Evolutionary conservation across 176 grass and related monocot species (phyloP), one percentile per base, ranked within the genome.

Genomic region (Saccharum officinarum): DNA sequence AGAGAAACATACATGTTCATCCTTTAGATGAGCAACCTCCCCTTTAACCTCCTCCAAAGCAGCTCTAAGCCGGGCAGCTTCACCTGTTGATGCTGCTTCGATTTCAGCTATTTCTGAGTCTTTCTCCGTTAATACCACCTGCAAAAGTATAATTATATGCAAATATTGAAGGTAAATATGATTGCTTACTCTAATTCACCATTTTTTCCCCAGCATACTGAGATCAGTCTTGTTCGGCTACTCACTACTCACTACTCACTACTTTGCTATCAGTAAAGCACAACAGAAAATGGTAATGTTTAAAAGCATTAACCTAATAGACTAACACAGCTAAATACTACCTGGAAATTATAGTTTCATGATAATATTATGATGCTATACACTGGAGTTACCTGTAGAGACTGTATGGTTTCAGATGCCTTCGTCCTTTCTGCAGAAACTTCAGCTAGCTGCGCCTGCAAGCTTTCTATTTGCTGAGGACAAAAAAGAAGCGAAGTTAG

Each of bases 41-140:
- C 90, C 86, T 91, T 90, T 99, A 83, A 92, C 46, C 86, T 94
- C 88, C 86, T 96, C 97, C 84, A 99, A 66, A 71, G 87, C 67
- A 86, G 90, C 97, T 92, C 89, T 92, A 89, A 99, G 76, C 50
- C 93, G 87, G 40, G 88, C 97, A 92, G 91, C 84, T 89, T 99
- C 97, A 86, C 97, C 93, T 14, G 92, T 99, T 82, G 97, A 94
- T 75, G 90, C 90, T 89, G 93, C 86, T 85, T 99, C 92, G 30
- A 99, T 92, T 84, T 96, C 97, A 84, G 97, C 92, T 83, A 99
- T 99, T 85, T 99, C 82, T 64, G 90, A 91, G 82, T 99, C 97
- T 92, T 96, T 99, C 84, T 99, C 90, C 17, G 73, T 80, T 55
- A 99, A 84, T 40, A 96, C 59, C 78, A 75, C 88, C 97, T 99